Base-by-base conservation (phyloP, 352 stramenopile species). In the Globisporangium paroecandrum region DNA sequence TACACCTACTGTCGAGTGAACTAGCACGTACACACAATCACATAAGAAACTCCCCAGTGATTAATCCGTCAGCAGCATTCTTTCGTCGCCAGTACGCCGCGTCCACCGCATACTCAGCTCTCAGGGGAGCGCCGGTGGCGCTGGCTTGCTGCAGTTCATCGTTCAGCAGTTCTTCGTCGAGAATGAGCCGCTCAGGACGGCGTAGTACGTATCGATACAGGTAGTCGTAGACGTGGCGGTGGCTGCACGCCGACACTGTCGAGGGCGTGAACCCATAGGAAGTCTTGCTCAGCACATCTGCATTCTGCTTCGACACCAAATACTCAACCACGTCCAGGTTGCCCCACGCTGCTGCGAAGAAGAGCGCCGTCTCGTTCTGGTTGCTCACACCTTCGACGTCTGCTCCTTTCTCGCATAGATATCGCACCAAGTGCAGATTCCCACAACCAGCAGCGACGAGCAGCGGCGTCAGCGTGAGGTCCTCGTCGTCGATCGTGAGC, bases 371-470 rank as follows among this genome's bases (percentile, higher is more conserved):
- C 25, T 58, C 53, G 53, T 27, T 29, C 53, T 41, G 53, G 53
- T 58, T 27, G 53, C 53, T 58, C 53, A 25, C 15, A 5, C 18
- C 53, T 32, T 58, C 53, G 24, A 58, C 25, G 53, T 58, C 53
- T 18, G 53, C 53, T 6, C 53, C 53, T 36, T 27, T 15, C 3
- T 58, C 53, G 53, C 53, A 58, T 12, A 58, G 53, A 36, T 58
- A 58, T 22, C 3, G 24, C 1, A 27, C 53, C 53, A 58, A 15
- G 20, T 29, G 18, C 13, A 25, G 53, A 9, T 58, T 27, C 15
- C 53, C 53, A 58, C 25, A 58, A 10, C 53, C 53, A 58, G 53
- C 53, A 38, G 53, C 53, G 13, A 36, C 53, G 25, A 58, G 53
- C 25, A 58, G 53, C 25, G 53, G 53, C 12, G 53, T 58, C 25